A percentile compares a stretch with the other conserved stretches of the same genome.
phyloP scores from a whole-genome alignment of 148 eudicot genomes.

The Vaccinium vitisidaea region DNA sequence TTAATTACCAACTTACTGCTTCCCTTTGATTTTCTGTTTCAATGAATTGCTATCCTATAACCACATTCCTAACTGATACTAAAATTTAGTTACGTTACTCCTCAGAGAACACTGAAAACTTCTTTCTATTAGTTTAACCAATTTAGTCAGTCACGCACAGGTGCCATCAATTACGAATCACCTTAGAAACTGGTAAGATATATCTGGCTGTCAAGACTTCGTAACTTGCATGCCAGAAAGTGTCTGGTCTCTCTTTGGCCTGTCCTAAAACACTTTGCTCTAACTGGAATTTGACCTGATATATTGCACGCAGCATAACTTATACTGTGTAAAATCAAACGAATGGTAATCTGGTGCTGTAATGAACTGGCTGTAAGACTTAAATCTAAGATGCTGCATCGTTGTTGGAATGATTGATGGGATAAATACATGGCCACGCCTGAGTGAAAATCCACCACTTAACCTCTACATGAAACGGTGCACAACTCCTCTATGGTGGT shows the following conservation, averaged over 20 bases:
- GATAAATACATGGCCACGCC: not conserved
- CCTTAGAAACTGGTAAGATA: not conserved
- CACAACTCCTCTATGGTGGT: not conserved
- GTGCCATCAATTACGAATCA: not conserved
- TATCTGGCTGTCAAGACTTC: not conserved
- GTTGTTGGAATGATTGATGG: not conserved
- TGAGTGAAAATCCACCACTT: not conserved
- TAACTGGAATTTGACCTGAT: not conserved
- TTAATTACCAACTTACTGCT: not conserved
- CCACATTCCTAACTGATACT: not conserved
- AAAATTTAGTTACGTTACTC: not conserved
- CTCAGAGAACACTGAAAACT: not conserved
- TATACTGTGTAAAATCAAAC: not conserved
- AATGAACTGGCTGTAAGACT: not conserved
- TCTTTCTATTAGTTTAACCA: not conserved
- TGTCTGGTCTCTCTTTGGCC: constrained; percentile 5
- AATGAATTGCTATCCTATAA: not conserved
- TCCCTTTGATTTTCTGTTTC: not conserved
- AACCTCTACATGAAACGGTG: not conserved
- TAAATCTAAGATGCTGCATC: not conserved
- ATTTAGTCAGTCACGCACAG: not conserved
- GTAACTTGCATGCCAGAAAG: not conserved
- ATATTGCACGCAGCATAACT: not conserved
- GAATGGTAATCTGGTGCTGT: not conserved
- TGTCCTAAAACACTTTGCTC: not conserved